phyloP scores from a whole-genome alignment of 2,329 filamentous ascomycete species.

The Herpotrichia juniperi region DNA sequence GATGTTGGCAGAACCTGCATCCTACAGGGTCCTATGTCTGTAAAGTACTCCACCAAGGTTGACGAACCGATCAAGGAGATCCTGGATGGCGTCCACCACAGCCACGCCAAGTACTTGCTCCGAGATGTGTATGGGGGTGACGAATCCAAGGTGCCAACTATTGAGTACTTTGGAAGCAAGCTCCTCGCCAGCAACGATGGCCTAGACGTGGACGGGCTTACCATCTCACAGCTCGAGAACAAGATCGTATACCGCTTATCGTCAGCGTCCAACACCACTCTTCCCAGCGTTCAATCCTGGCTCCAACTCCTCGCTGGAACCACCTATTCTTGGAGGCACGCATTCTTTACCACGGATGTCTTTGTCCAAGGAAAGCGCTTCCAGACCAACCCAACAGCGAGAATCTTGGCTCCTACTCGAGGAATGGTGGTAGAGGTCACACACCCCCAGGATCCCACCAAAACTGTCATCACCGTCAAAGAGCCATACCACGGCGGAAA shows the following conservation, averaged over 20 bases:
- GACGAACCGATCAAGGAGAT: constrained; percentile 97
- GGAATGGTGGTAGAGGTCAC: constrained; percentile 90
- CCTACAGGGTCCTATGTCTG: constrained; percentile 91
- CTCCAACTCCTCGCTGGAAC: constrained; percentile 84
- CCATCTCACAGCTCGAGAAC: constrained; percentile 76
- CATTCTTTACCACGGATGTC: constrained; percentile 90
- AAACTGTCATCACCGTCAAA: constrained; percentile 84
- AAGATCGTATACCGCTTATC: constrained; percentile 88
- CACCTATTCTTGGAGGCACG: constrained; percentile 90
- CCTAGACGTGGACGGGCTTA: constrained; percentile 81
- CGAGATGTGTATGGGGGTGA: constrained; percentile 80
- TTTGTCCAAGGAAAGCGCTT: constrained; percentile 96
- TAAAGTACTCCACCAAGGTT: constrained; percentile 84
- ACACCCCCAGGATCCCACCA: constrained; percentile 79
- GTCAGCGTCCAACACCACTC: constrained; percentile 70
- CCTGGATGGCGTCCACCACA: constrained; percentile 85
- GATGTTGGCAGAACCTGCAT: constrained; percentile 97
- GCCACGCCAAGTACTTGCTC: constrained; percentile 81
- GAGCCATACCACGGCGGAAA: constrained; percentile 88
- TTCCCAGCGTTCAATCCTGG: constrained; percentile 86
- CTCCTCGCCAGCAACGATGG: constrained; percentile 71
- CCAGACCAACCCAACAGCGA: constrained; percentile 93
- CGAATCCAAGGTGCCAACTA: constrained; percentile 75
- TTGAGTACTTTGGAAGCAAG: constrained; percentile 96
- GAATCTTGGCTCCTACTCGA: constrained; percentile 84